Percentiles rank a stretch among this genome's conserved stretches.
Conservation (phyloP, 805 yeast genomes). For the Cyberlindnera saturnus region DNA sequence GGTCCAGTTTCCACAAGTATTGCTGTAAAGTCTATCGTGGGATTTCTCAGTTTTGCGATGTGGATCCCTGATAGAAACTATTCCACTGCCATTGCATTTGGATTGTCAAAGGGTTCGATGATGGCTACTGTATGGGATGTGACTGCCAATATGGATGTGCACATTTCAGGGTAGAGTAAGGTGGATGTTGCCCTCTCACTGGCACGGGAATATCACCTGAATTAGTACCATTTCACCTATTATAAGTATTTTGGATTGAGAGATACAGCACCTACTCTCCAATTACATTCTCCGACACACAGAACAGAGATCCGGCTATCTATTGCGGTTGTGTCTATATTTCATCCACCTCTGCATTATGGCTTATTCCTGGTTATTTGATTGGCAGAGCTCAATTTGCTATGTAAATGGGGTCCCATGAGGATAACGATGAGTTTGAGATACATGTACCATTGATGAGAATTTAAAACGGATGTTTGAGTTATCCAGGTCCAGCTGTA, state of each 20-base stretch:
- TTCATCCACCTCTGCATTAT: slow-evolving; percentile 36
- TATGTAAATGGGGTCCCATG: slow-evolving; percentile 17
- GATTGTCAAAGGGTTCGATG: slow-evolving; percentile 44
- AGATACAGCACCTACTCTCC: slow-evolving; percentile 20
- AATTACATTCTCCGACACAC: slow-evolving; percentile 33
- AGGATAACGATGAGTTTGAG: slow-evolving; percentile 24
- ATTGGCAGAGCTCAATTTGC: slow-evolving; percentile 40
- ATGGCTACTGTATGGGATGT: slow-evolving; percentile 64
- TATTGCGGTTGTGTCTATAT: slow-evolving; percentile 52
- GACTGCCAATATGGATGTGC: too few relatives aligned
- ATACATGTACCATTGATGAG: slow-evolving; percentile 4
- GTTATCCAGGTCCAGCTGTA: slow-evolving; percentile 5
- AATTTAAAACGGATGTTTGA: slow-evolving; percentile 6
- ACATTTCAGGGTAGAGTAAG: slow-evolving; percentile 48
- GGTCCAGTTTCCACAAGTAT: slow-evolving; percentile 51
- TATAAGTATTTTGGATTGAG: slow-evolving; percentile 48
- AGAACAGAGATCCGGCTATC: slow-evolving; percentile 46
- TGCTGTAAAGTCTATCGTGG: slow-evolving; percentile 32
- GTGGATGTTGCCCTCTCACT: slow-evolving; percentile 43
- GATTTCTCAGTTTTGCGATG: slow-evolving; percentile 39
- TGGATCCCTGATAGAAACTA: slow-evolving; percentile 53
- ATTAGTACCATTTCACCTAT: slow-evolving; percentile 52
- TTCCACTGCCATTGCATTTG: slow-evolving; percentile 49
- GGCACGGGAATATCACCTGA: slow-evolving; percentile 48
- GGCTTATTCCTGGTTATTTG: slow-evolving; percentile 49